phyloP scores from a whole-genome alignment of 2,329 filamentous ascomycete species.

The Arthroderma sp. region DNA sequence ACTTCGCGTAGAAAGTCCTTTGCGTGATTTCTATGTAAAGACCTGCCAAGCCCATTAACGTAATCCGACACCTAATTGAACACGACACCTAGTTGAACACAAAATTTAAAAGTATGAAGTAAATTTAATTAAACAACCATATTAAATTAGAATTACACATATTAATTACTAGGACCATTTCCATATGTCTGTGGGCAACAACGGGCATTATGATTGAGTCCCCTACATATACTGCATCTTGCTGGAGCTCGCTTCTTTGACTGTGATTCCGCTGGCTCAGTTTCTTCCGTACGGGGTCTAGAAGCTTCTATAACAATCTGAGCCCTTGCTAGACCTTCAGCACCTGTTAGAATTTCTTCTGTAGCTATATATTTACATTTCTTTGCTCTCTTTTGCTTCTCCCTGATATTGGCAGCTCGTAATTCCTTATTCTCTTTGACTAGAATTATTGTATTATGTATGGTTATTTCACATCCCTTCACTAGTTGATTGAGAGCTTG shows the following conservation, averaged over 20 bases:
- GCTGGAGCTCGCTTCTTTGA: not conserved
- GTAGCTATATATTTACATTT: constrained; percentile 4
- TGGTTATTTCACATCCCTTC: too few relatives aligned
- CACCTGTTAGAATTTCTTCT: constrained; percentile 1
- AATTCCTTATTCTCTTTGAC: constrained; percentile 4
- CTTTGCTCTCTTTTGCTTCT: constrained; percentile 5
- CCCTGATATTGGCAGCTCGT: constrained; percentile 5
- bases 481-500: too few relatives aligned
- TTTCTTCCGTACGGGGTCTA: not conserved
- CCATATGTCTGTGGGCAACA: not conserved
- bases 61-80: not conserved
- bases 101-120: not conserved
- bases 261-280: not conserved
- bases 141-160: not conserved
- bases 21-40: too few relatives aligned
- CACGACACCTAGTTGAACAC: constrained; percentile 2
- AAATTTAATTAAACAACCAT: not conserved
- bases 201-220: not conserved
- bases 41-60: not conserved
- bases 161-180: not conserved
- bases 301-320: not conserved
- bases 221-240: not conserved
- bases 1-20: too few relatives aligned
- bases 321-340: not conserved
- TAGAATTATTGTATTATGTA: too few relatives aligned